Percentiles rank a stretch among this genome's conserved stretches.
Evolutionary conservation across 805 yeast genomes (phyloP).

Genomic region (Barnettozyma vustinii): DNA sequence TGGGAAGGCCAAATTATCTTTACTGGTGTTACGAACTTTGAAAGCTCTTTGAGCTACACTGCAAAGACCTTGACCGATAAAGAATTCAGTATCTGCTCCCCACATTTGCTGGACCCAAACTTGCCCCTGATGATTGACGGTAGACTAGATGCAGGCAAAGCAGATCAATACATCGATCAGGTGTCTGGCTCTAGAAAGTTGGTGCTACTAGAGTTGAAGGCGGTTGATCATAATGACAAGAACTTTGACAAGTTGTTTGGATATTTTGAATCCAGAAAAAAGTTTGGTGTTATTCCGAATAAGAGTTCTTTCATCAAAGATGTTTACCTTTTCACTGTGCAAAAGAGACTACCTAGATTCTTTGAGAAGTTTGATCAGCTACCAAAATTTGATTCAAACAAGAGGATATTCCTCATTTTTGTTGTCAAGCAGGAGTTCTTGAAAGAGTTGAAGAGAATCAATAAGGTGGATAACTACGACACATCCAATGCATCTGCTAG

Average conservation of each 20-base stretch:
- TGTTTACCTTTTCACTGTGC: slow-evolving; percentile 35
- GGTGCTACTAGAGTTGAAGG: slow-evolving; percentile 40
- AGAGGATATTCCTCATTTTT: slow-evolving; percentile 16
- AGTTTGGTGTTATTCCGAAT: slow-evolving; percentile 43
- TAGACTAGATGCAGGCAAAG: slow-evolving; percentile 47
- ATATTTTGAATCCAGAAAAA: slow-evolving; percentile 31
- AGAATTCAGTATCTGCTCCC: slow-evolving; percentile 14
- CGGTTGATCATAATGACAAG: slow-evolving; percentile 17
- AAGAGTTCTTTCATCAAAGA: slow-evolving; percentile 39
- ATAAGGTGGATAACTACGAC: neutral
- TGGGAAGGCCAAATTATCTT: slow-evolving; percentile 48
- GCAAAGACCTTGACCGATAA: slow-evolving; percentile 26
- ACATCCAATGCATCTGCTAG: neutral
- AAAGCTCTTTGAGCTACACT: slow-evolving; percentile 24
- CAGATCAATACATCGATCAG: slow-evolving; percentile 50
- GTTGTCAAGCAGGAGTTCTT: slow-evolving; percentile 20
- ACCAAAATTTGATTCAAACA: neutral
- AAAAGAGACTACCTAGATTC: slow-evolving; percentile 17
- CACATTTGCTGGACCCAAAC: slow-evolving; percentile 23
- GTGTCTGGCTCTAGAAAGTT: slow-evolving; percentile 47
- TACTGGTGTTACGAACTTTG: slow-evolving; percentile 44
- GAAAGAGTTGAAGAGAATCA: neutral
- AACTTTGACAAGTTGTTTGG: slow-evolving; percentile 23
- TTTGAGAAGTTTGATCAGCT: slow-evolving; percentile 7
- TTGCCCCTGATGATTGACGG: slow-evolving; percentile 51